These are phyloP conservation scores for Xanthoceras sorbifolium DNA, from an alignment of 345 rosid genomes.

Conservation along the genomic window DNA sequence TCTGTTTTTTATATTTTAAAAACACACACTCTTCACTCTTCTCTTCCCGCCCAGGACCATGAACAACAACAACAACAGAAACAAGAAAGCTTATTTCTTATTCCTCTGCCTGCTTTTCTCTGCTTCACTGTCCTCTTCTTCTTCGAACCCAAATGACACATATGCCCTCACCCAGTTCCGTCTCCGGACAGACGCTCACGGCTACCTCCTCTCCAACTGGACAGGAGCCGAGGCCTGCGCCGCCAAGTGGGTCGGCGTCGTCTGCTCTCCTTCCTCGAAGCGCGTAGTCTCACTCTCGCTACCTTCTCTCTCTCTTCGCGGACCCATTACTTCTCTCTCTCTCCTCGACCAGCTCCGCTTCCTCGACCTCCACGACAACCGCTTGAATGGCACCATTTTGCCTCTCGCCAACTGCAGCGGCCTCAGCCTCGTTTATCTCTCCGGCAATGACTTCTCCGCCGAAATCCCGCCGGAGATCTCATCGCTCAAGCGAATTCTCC, in stretches of 20 bases:
- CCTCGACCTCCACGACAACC: constrained; percentile 83
- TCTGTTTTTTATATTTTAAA: constrained; percentile 17
- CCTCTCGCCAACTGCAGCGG: constrained; percentile 66
- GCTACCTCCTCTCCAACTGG: constrained; percentile 80
- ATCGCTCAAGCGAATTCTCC: constrained; percentile 55
- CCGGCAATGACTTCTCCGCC: constrained; percentile 76
- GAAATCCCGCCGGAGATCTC: constrained; percentile 67
- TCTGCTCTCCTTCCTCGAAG: constrained; percentile 52
- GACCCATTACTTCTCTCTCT: constrained; percentile 68
- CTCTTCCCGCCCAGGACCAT: constrained; percentile 58
- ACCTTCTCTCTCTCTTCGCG: constrained; percentile 72
- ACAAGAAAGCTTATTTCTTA: constrained; percentile 4
- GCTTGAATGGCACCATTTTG: constrained; percentile 69
- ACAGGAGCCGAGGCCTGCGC: constrained; percentile 68
- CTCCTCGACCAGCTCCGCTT: constrained; percentile 77
- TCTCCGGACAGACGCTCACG: constrained; percentile 76
- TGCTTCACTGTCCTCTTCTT: constrained; percentile 10
- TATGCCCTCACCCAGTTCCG: constrained; percentile 78
- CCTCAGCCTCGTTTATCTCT: constrained; percentile 74
- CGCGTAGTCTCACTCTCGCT: constrained; percentile 62
- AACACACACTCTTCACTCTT: constrained; percentile 24
- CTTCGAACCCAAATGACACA: constrained; percentile 58
- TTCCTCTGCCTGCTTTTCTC: constrained; percentile 17
- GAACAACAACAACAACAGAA: constrained; percentile 14
- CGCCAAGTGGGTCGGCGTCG: constrained; percentile 74